Evolutionary conservation across 2,329 filamentous ascomycete genomes (phyloP), one percentile per base, ranked within the genome.

Genomic region (Emergomyces orientalis): DNA sequence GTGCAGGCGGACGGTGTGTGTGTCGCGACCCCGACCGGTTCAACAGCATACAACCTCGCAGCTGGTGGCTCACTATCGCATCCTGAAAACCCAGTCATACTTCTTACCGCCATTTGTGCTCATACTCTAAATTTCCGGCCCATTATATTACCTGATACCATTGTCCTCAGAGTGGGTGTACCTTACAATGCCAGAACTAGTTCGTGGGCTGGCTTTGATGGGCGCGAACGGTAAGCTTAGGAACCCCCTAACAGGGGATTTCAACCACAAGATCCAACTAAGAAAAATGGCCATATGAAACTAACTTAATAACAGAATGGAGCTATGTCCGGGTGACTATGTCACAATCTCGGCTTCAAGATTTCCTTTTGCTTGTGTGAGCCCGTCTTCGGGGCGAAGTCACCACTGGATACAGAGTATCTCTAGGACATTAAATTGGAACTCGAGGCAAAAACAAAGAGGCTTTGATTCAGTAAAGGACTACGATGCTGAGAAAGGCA

Each of bases 181-280:
- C 94, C 94, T 0, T 97, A 96, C 74, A 88, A 95, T 74, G 90
- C 92, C 9, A 82, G 94, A 59, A 91, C 91, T 4, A 88, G 86
- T 68, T 92, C 89, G 49, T 99, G 94, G 93, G 94, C 92, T n/a
- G 96, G 91, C 75, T 99, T 99, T 73, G 94, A 99, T 75, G 94
- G 94, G 1, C 84, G 91, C 65, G 91, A 97, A 79, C 86, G 91
- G 77, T 82, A 69, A 69, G 75, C 63, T 43, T 7, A 37, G 14
- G 1, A 8, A 32, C 34, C 14, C 25, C 14, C 25, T 19, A 14
- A 32, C 22, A n/a, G 13, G 19, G 7, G 6, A 8, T 17, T 45
- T 25, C 22, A 43, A 39, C 27, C 17, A 14, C 34, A 39, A 25
- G 19, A 37, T 25, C 8, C 34, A 43, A 22, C 57, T 9, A 22